phyloP scores from a whole-genome alignment of 2,329 filamentous ascomycete genomes.

The Fusarium musae region DNA sequence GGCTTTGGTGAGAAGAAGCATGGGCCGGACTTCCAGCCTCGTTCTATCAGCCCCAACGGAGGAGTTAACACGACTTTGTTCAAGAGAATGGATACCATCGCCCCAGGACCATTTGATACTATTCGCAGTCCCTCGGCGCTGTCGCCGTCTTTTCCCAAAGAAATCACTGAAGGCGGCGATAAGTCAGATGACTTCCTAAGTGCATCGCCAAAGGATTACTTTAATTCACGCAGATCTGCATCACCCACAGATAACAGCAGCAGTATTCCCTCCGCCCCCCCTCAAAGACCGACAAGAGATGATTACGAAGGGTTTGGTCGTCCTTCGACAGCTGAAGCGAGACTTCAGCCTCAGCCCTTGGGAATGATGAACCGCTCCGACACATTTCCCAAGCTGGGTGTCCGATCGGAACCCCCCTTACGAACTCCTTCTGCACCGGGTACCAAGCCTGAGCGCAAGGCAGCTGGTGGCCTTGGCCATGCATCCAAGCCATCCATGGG shows the following conservation, averaged over 20 bases:
- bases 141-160: constrained; percentile 49
- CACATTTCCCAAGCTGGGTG: constrained; percentile 61
- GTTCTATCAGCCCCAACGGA: constrained; percentile 39
- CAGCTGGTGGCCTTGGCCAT: constrained; percentile 41
- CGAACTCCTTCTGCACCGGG: constrained; percentile 62
- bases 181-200: constrained; percentile 37
- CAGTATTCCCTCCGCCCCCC: constrained; percentile 48
- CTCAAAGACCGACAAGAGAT: constrained; percentile 59
- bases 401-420: constrained; percentile 51
- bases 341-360: constrained; percentile 51
- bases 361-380: constrained; percentile 59
- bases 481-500: constrained; percentile 57
- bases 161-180: constrained; percentile 22
- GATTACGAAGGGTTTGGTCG: constrained; percentile 69
- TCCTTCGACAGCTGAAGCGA: constrained; percentile 52
- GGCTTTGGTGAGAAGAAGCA: constrained; percentile 55
- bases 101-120: constrained; percentile 73
- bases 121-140: constrained; percentile 50
- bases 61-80: constrained; percentile 55
- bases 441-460: constrained; percentile 53
- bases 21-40: constrained; percentile 35
- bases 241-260: constrained; percentile 29
- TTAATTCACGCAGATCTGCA: constrained; percentile 18
- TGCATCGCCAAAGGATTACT: constrained; percentile 30
- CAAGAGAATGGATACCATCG: constrained; percentile 72